Conservation (phyloP, 2,329 filamentous ascomycete species). For the Neoscytalidium dimidiatum region DNA sequence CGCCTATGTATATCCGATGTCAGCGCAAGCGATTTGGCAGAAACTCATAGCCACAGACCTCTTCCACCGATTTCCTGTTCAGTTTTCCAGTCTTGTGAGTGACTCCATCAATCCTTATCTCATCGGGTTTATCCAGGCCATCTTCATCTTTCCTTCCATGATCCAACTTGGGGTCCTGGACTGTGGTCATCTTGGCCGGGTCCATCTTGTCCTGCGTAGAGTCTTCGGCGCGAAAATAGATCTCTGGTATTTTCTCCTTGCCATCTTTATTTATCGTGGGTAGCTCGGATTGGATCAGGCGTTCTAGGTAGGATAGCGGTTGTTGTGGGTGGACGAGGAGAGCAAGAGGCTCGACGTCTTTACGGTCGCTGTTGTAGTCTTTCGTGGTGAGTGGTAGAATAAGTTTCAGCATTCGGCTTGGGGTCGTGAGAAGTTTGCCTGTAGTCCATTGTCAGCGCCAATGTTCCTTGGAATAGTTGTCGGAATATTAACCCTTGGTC, state of each 20-base stretch:
- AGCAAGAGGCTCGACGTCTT: conserved; percentile 79
- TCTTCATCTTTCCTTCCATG: conserved; percentile 31
- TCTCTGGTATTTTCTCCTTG: conserved; percentile 68
- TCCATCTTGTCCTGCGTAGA: conserved; percentile 61
- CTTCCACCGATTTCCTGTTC: conserved; percentile 23
- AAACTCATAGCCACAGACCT: neutral
- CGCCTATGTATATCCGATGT: conserved; percentile 34
- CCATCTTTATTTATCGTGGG: conserved; percentile 65
- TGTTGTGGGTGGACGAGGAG: conserved; percentile 87
- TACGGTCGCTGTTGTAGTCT: conserved; percentile 61
- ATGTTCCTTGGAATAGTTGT: neutral
- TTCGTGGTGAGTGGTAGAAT: conserved; percentile 71
- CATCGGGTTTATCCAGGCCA: conserved; percentile 49
- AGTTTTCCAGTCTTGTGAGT: conserved; percentile 47
- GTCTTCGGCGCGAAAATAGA: conserved; percentile 81
- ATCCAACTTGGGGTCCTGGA: conserved; percentile 29
- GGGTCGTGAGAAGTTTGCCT: conserved; percentile 80
- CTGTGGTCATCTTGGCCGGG: conserved; percentile 30
- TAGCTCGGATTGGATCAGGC: conserved; percentile 84
- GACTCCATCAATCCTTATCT: conserved; percentile 54
- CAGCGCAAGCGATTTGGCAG: conserved; percentile 1
- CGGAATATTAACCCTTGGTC: conserved; percentile 57
- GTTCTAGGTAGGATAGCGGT: conserved; percentile 85
- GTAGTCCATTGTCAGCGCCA: neutral
- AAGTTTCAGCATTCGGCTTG: conserved; percentile 76